These are phyloP conservation scores for Hypoxylon intermedium DNA, from an alignment of 495 filamentous ascomycete species.

Conservation along the genomic window DNA sequence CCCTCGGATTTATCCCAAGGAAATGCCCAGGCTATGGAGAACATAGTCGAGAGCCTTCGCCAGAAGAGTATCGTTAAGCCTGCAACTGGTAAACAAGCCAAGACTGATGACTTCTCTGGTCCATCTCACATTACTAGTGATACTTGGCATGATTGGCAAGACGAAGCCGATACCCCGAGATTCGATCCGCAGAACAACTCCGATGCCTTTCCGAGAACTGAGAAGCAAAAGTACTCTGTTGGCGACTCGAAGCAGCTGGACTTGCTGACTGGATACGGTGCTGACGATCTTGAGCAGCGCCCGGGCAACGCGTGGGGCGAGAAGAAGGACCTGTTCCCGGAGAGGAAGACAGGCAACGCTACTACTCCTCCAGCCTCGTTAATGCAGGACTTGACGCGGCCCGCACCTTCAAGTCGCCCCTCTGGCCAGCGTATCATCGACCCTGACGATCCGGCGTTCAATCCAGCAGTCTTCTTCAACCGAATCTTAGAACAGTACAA, in stretches of 20 bases:
- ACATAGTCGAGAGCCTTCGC: constrained; percentile 23
- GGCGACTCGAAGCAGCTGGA: constrained; percentile 14
- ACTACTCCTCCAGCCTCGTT: constrained; percentile 11
- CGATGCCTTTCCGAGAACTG: constrained; percentile 10
- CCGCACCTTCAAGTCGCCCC: not conserved
- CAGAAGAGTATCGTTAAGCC: too few relatives aligned
- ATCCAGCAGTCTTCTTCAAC: constrained; percentile 38
- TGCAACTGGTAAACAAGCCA: not conserved
- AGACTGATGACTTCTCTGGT: not conserved
- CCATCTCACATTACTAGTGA: constrained; percentile 20
- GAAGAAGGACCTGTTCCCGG: constrained; percentile 33
- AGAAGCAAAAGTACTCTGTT: constrained; percentile 2
- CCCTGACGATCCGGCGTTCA: constrained; percentile 43
- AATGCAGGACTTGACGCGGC: constrained; percentile 4
- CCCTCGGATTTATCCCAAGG: constrained; percentile 30
- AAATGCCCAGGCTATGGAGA: constrained; percentile 11
- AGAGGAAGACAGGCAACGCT: constrained; percentile 4
- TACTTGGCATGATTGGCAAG: constrained; percentile 14
- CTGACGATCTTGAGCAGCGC: constrained; percentile 6
- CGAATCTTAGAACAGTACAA: constrained; percentile 42
- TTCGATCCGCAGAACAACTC: not conserved
- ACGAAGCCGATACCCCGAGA: not conserved
- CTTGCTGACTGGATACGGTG: constrained; percentile 8
- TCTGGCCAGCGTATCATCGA: constrained; percentile 32
- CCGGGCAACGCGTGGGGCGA: constrained; percentile 19